A percentile compares a stretch with the other conserved stretches of the same genome.
These are phyloP conservation scores for Penicillium pancosmium DNA, from an alignment of 495 filamentous ascomycete species.

Conservation along the genomic window DNA sequence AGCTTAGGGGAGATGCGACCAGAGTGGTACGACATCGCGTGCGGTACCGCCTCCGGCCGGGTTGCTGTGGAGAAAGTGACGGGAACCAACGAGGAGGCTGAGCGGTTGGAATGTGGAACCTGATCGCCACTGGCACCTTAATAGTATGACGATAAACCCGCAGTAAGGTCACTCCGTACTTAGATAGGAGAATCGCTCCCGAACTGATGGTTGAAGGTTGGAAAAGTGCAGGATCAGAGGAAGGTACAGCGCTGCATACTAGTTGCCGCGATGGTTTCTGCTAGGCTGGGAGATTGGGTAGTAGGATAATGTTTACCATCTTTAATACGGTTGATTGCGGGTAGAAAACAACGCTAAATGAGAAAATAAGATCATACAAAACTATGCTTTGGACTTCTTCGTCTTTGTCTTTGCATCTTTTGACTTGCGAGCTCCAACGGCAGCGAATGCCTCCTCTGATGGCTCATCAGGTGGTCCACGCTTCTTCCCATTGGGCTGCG, in stretches of 20 bases:
- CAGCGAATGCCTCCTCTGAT: conserved; percentile 38
- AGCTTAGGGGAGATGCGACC: conserved; percentile 47
- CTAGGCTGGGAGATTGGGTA: too few relatives aligned
- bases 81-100: conserved; percentile 21
- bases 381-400: conserved; percentile 21
- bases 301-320: too few relatives aligned
- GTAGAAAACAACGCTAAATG: conserved; percentile 2
- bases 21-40: conserved; percentile 34
- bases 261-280: too few relatives aligned
- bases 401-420: conserved; percentile 19
- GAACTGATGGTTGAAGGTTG: too few relatives aligned
- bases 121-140: conserved; percentile 21
- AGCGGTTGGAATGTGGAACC: conserved; percentile 27
- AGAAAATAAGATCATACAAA: conserved; percentile 6
- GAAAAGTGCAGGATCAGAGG: conserved; percentile 2
- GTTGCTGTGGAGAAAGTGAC: conserved; percentile 31
- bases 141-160: neutral
- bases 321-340: neutral
- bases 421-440: conserved; percentile 30
- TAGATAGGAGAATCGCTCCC: neutral
- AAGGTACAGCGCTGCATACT: neutral
- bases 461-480: conserved; percentile 32
- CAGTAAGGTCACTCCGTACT: too few relatives aligned
- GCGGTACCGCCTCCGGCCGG: conserved; percentile 33
- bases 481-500: conserved; percentile 29